Evolutionary conservation across 352 stramenopile genomes (phyloP), one percentile per base, ranked within the genome.

Genomic region (Pythium apleroticum): DNA sequence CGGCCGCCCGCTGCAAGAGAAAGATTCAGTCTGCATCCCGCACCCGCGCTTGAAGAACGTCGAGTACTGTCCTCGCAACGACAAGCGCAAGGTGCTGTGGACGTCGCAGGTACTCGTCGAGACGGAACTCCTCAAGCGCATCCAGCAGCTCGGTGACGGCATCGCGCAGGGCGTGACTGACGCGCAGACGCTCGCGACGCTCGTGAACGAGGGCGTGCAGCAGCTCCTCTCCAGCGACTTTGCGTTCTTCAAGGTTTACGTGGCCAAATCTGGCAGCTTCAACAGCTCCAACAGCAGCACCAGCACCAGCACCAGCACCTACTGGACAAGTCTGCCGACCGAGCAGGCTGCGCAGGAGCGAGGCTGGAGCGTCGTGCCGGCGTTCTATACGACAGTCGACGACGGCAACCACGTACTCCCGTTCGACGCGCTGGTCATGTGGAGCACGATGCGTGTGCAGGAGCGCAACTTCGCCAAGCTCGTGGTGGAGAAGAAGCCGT

Each of bases 361-460:
- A 33, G 46, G 4, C 22, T 33, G 22, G 46, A 53, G 2, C 46
- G 46, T 53, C 17, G 24, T 62, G 1, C 55, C 55, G 15, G 41
- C 6, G 4, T 39, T 62, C 14, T 62, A 62, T 19, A 22, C 39
- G 55, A 62, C 55, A 5, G 19, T 41, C 5, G 19, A 31, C 24
- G 35, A 27, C 15, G 28, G 43, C 41, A 39, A 62, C 24, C 37
- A 28, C 8, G 27, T 24, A 1, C 9, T 54, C 17, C 1, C 20
- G 17, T 62, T 54, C 19, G 55, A 62, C 27, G 55, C 55, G 55
- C 55, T 62, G 20, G 17, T 62, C 25, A 62, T 62, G 55, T 62
- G 55, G 55, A 53, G 55, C 24, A 62, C 55, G 55, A 24, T 45
- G 9, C 24, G 1, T 1, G 55, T 53, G 35, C 10, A 62, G 12